phyloP scores from a whole-genome alignment of 2,329 filamentous ascomycete genomes.

The Thelonectria rubi region DNA sequence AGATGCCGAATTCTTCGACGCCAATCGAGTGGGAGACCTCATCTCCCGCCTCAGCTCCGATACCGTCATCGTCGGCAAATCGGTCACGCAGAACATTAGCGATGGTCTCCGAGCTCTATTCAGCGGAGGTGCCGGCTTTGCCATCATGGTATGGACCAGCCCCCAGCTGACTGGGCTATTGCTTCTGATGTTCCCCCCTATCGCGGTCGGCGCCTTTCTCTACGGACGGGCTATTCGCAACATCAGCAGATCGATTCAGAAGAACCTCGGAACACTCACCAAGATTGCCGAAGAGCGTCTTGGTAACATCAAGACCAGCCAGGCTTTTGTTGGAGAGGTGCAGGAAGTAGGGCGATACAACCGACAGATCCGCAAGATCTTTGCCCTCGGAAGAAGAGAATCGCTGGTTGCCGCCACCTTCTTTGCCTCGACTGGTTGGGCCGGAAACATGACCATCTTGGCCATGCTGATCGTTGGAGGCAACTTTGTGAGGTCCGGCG shows the following conservation, averaged over 20 bases:
- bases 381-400: conserved; percentile 85
- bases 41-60: conserved; percentile 96
- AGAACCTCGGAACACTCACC: conserved; percentile 89
- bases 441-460: conserved; percentile 96
- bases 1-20: conserved; percentile 98
- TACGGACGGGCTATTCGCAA: conserved; percentile 91
- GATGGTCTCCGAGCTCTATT: conserved; percentile 93
- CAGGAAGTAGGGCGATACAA: conserved; percentile 94
- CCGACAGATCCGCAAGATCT: conserved; percentile 89
- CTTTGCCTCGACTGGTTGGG: conserved; percentile 85
- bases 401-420: conserved; percentile 90
- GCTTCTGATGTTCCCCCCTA: conserved; percentile 86
- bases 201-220: conserved; percentile 89
- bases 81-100: conserved; percentile 96
- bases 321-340: conserved; percentile 93
- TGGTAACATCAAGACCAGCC: conserved; percentile 94
- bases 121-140: conserved; percentile 88
- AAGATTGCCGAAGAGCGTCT: conserved; percentile 99
- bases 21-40: conserved; percentile 93
- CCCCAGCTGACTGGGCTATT: conserved; percentile 89
- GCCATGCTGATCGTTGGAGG: conserved; percentile 90
- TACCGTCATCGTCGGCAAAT: conserved; percentile 97
- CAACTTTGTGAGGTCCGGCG: conserved; percentile 84
- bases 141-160: conserved; percentile 95
- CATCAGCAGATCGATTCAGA: conserved; percentile 90